Conservation (phyloP, 495 filamentous ascomycete genomes). For the Friedmanniomyces endolithicus region DNA sequence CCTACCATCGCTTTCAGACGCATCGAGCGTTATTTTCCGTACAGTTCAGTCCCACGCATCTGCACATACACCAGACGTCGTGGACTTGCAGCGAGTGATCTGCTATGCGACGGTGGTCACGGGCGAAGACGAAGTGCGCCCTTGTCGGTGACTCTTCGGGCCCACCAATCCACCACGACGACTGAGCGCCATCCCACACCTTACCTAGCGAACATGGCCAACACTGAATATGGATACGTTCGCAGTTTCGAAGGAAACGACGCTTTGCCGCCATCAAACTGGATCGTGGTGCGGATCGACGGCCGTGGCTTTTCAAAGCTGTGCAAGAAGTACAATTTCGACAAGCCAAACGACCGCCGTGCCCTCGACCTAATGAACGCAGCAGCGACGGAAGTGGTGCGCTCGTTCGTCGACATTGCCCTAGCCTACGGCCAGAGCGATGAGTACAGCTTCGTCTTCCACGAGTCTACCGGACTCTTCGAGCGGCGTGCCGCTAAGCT, state of each 20-base stretch:
- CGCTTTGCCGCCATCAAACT: constrained; percentile 72
- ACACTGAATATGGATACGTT: constrained; percentile 77
- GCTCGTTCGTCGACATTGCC: constrained; percentile 69
- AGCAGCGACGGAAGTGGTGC: constrained; percentile 69
- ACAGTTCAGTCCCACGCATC: too few species aligned
- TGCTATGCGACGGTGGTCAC: too few species aligned
- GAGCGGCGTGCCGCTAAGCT: constrained; percentile 81
- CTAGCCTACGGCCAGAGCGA: constrained; percentile 90
- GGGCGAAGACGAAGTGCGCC: too few species aligned
- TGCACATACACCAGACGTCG: too few species aligned
- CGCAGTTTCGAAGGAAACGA: constrained; percentile 75
- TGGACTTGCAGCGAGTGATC: too few species aligned
- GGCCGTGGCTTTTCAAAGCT: constrained; percentile 87
- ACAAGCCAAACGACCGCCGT: constrained; percentile 81
- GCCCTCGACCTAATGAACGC: constrained; percentile 92
- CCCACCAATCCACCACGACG: too few species aligned
- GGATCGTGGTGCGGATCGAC: constrained; percentile 86
- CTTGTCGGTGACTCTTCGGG: too few species aligned
- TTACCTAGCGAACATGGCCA: constrained; percentile 11
- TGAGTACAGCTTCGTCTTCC: constrained; percentile 85
- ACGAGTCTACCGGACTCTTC: constrained; percentile 67
- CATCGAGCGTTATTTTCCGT: too few species aligned
- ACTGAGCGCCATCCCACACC: too few species aligned
- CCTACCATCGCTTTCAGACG: too few species aligned
- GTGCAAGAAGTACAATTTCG: constrained; percentile 58